These are phyloP conservation scores for Begonia loranthoides DNA, from an alignment of 306 rosid species.

Conservation along the genomic window DNA sequence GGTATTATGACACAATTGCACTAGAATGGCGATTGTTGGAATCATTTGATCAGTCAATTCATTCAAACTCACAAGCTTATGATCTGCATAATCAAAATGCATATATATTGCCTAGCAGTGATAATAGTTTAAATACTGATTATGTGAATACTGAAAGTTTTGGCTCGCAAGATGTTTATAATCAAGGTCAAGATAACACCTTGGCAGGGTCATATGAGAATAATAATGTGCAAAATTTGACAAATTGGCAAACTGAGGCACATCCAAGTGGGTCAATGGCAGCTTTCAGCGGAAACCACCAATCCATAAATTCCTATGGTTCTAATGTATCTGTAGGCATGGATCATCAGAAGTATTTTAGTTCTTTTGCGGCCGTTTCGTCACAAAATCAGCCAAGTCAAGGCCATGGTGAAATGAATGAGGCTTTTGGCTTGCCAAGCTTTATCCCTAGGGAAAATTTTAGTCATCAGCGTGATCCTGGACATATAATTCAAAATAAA, in stretches of 20 bases:
- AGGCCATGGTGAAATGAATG: slow-evolving; percentile 32
- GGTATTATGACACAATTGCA: slow-evolving; percentile 64
- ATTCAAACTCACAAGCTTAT: slow-evolving; percentile 23
- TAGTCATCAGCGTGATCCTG: slow-evolving; percentile 40
- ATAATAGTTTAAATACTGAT: slow-evolving; percentile 20
- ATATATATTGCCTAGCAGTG: slow-evolving; percentile 18
- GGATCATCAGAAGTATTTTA: slow-evolving; percentile 35
- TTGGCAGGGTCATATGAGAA: slow-evolving; percentile 27
- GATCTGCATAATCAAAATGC: slow-evolving; percentile 37
- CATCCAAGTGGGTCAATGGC: slow-evolving; percentile 16
- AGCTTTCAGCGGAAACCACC: slow-evolving; percentile 32
- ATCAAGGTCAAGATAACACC: slow-evolving; percentile 35
- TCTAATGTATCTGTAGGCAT: slow-evolving; percentile 21
- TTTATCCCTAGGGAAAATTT: slow-evolving; percentile 25
- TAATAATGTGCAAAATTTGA: slow-evolving; percentile 33
- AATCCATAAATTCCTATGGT: slow-evolving; percentile 27
- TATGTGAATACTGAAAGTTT: slow-evolving; percentile 24
- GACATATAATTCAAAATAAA: slow-evolving; percentile 23
- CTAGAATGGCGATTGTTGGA: slow-evolving; percentile 66
- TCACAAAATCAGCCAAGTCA: slow-evolving; percentile 33
- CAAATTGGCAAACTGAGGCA: slow-evolving; percentile 23
- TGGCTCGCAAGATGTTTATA: slow-evolving; percentile 23
- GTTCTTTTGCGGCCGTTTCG: slow-evolving; percentile 38
- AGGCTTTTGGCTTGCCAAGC: slow-evolving; percentile 27
- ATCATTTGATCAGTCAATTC: slow-evolving; percentile 34